These are phyloP conservation scores for Chlamydomonas asymmetrica DNA, from an alignment of 139 green algal species.

Conservation along the genomic window DNA sequence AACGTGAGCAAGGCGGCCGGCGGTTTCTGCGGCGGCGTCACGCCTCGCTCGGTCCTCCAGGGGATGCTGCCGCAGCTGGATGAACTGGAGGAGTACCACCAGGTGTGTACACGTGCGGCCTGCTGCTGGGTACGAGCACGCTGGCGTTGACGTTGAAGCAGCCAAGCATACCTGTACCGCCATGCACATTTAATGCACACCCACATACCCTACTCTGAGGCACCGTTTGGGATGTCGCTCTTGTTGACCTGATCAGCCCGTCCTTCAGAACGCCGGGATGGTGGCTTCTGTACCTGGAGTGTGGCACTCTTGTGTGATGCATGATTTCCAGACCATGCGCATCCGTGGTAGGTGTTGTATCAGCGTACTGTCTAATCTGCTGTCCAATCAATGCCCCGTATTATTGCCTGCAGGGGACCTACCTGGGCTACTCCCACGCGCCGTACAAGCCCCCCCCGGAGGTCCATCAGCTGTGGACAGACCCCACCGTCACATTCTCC, in stretches of 20 bases:
- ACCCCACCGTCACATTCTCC: neutral
- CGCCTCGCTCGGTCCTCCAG: neutral
- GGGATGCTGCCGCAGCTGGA: neutral
- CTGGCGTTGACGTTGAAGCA: neutral
- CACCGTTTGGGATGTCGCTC: neutral
- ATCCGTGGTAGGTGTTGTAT: too few species aligned
- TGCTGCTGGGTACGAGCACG: neutral
- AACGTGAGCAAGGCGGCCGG: neutral
- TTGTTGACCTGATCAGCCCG: too few species aligned
- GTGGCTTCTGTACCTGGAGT: neutral
- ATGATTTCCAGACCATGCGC: neutral
- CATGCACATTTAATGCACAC: neutral
- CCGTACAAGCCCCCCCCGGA: too few species aligned
- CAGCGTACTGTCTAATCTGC: too few species aligned
- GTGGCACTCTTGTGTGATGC: neutral
- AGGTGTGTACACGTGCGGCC: neutral
- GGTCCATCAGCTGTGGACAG: neutral
- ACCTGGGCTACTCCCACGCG: neutral
- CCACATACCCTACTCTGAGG: neutral
- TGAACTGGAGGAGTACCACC: constrained; percentile 19
- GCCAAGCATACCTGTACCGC: neutral
- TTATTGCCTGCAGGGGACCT: neutral
- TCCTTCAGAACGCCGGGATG: neutral
- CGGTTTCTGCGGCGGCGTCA: too few species aligned
- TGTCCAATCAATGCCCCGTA: too few species aligned